phyloP scores from a whole-genome alignment of 2,329 filamentous ascomycete species.

The Aureobasidium melanogenum region DNA sequence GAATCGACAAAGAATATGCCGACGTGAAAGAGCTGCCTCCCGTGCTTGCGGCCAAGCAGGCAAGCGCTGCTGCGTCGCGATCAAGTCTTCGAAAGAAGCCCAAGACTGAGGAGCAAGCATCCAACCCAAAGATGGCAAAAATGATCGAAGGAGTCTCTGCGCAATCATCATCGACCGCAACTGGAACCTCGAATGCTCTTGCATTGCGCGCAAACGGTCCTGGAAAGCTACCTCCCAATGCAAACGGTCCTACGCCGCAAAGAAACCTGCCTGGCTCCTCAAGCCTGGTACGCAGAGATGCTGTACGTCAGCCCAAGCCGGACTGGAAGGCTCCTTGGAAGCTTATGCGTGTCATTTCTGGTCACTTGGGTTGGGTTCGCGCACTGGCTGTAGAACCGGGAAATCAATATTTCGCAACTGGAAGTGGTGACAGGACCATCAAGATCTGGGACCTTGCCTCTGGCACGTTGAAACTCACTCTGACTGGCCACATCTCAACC shows the following conservation, averaged over 20 bases:
- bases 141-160: slow-evolving; percentile 57
- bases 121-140: slow-evolving; percentile 51
- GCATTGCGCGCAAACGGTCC: slow-evolving; percentile 41
- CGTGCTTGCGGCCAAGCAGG: slow-evolving; percentile 70
- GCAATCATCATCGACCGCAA: slow-evolving; percentile 32
- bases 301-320: slow-evolving; percentile 62
- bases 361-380: slow-evolving; percentile 91
- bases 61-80: slow-evolving; percentile 48
- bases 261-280: slow-evolving; percentile 39
- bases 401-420: slow-evolving; percentile 96
- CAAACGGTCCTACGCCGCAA: slow-evolving; percentile 45
- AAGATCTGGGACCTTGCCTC: slow-evolving; percentile 97
- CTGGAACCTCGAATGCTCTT: slow-evolving; percentile 48
- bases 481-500: slow-evolving; percentile 91
- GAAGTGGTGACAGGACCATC: slow-evolving; percentile 90
- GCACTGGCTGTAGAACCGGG: slow-evolving; percentile 84
- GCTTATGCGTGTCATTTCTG: slow-evolving; percentile 93
- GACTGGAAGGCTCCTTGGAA: slow-evolving; percentile 99
- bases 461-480: slow-evolving; percentile 71
- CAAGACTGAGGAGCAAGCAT: slow-evolving; percentile 44
- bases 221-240: slow-evolving; percentile 41
- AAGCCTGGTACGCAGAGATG: slow-evolving; percentile 55
- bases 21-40: slow-evolving; percentile 68
- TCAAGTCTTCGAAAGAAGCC: slow-evolving; percentile 55
- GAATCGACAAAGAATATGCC: slow-evolving; percentile 67